These are phyloP conservation scores for Lepiota brunneoincarnata DNA, from an alignment of 768 basidiomycete genomes.

Conservation along the genomic window DNA sequence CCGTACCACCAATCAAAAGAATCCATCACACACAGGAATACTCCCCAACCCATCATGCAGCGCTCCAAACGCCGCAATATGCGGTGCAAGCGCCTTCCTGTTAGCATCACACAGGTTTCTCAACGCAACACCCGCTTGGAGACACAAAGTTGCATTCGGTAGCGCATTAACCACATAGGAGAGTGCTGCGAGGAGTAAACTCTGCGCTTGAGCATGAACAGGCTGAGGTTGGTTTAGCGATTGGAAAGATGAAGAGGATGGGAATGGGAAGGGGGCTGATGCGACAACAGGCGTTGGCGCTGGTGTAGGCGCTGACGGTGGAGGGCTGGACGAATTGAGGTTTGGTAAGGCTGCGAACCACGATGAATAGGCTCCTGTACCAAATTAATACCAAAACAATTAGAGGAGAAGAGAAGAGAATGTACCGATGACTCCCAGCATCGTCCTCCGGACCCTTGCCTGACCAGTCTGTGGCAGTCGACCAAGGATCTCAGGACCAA, in stretches of 20 bases:
- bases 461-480: constrained; percentile 63
- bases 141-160: constrained; percentile 59
- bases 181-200: constrained; percentile 60
- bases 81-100: constrained; percentile 75
- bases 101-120: constrained; percentile 90
- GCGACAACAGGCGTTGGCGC: constrained; percentile 2
- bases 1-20: background rate
- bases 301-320: constrained; percentile 12
- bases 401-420: background rate
- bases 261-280: background rate
- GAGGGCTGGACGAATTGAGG: constrained; percentile 7
- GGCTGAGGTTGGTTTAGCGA: constrained; percentile 13
- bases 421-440: constrained; percentile 70
- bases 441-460: constrained; percentile 69
- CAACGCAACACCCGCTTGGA: constrained; percentile 77
- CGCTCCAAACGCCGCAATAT: constrained; percentile 82
- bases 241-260: background rate
- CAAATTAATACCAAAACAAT: background rate
- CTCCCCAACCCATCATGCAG: constrained; percentile 73
- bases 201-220: constrained; percentile 24
- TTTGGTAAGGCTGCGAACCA: constrained; percentile 65
- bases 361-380: constrained; percentile 67
- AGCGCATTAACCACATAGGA: constrained; percentile 71
- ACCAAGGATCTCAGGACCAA: constrained; percentile 70
- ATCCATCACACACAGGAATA: constrained; percentile 58